Percentiles rank a stretch among this genome's conserved stretches.
phyloP scores from a whole-genome alignment of 148 eudicot genomes.

The Vaccinium vitisidaea region DNA sequence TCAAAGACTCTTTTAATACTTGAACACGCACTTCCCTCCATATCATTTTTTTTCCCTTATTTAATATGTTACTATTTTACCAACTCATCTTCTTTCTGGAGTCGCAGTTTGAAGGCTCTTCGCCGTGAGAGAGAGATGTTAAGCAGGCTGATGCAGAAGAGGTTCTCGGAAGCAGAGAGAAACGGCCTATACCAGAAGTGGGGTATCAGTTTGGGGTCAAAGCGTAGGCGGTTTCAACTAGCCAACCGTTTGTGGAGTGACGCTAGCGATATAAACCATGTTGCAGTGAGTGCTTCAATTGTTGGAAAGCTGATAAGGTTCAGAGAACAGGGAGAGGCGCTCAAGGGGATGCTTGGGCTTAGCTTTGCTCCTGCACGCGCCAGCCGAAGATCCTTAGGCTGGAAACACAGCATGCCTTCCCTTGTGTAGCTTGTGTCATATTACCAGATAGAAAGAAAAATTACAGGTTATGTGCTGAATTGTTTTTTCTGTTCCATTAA shows the following conservation, averaged over 20 bases:
- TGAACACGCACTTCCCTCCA: neutral
- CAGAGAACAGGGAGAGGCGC: constrained; percentile 59
- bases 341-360: constrained; percentile 88
- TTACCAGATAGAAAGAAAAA: neutral
- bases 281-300: constrained; percentile 54
- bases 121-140: constrained; percentile 65
- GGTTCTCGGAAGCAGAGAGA: constrained; percentile 60
- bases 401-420: constrained; percentile 50
- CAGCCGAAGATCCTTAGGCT: constrained; percentile 57
- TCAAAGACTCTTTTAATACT: too few species aligned
- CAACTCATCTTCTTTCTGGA: constrained; percentile 10
- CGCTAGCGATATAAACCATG: constrained; percentile 46
- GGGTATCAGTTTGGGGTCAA: constrained; percentile 58
- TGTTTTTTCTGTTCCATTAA: neutral
- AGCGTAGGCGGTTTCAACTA: constrained; percentile 66
- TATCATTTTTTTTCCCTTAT: neutral
- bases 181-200: constrained; percentile 60
- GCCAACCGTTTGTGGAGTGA: constrained; percentile 61
- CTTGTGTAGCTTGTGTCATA: constrained; percentile 26
- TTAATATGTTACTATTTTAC: neutral
- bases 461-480: constrained; percentile 7
- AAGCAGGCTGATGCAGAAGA: constrained; percentile 62
- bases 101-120: constrained; percentile 67
- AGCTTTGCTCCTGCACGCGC: constrained; percentile 62
- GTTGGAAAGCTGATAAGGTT: constrained; percentile 75